Conservation (phyloP, 75 land plant species). For the Chamaecyparis obtusa region DNA sequence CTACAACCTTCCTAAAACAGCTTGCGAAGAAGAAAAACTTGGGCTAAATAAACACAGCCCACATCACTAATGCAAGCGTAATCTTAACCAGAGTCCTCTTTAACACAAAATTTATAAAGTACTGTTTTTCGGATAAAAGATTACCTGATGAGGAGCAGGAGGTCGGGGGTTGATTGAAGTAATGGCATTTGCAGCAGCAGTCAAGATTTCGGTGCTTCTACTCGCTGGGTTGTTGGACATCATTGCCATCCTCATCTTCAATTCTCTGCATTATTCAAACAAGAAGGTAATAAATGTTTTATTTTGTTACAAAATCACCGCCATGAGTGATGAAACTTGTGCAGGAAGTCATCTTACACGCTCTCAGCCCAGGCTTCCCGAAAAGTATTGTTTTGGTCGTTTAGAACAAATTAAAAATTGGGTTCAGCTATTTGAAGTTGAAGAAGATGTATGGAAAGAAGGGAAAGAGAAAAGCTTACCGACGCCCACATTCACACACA, state of each 20-base stretch:
- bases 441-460: too few species aligned
- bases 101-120: neutral
- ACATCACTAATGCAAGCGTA: neutral
- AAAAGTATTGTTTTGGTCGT: too few species aligned
- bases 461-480: too few species aligned
- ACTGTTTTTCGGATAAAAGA: neutral
- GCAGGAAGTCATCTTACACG: too few species aligned
- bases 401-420: too few species aligned
- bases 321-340: too few species aligned
- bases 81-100: neutral
- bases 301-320: too few species aligned
- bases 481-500: too few species aligned
- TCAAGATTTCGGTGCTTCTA: neutral
- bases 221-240: neutral
- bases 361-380: too few species aligned
- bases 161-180: neutral
- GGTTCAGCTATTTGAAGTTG: too few species aligned
- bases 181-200: conserved; percentile 9
- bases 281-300: too few species aligned
- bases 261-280: neutral
- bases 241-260: neutral
- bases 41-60: neutral
- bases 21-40: neutral
- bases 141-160: neutral
- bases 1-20: too few species aligned